Percentiles rank a stretch among this genome's conserved stretches.
Conservation (phyloP, 768 basidiomycete genomes). For the Panellus pusillus region DNA sequence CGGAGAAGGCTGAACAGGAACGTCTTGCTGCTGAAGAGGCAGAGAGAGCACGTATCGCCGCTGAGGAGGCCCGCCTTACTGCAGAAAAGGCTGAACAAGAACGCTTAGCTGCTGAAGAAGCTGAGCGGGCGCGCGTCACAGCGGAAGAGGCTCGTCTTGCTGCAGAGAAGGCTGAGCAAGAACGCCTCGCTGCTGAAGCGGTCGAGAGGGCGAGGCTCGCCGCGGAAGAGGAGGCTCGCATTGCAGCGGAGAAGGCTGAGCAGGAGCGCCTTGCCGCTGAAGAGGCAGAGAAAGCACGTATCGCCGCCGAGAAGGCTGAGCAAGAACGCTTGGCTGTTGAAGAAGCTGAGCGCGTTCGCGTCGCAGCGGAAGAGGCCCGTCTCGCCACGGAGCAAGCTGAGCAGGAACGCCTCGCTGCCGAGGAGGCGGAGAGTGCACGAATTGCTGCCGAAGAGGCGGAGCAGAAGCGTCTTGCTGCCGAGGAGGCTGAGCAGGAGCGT, state of each 20-base stretch:
- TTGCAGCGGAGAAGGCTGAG: background rate
- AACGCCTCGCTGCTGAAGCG: background rate
- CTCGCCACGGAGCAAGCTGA: background rate
- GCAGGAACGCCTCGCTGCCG: background rate
- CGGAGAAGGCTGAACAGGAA: background rate
- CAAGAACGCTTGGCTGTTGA: background rate
- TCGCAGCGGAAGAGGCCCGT: too few relatives aligned
- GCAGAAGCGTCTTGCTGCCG: background rate
- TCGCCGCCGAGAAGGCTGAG: background rate
- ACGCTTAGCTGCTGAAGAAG: background rate
- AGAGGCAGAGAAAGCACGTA: slow-evolving; percentile 1
- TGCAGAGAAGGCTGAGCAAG: background rate
- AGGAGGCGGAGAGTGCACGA: background rate
- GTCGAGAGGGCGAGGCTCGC: too few relatives aligned
- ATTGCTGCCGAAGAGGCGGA: slow-evolving; percentile 6
- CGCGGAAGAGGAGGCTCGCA: too few relatives aligned
- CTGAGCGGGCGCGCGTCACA: background rate
- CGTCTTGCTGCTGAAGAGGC: slow-evolving; percentile 9
- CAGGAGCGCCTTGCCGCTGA: slow-evolving; percentile 5
- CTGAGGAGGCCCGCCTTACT: too few relatives aligned
- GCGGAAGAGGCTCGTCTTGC: background rate
- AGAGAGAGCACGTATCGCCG: background rate
- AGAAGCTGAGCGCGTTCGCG: too few relatives aligned
- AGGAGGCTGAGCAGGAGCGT: background rate
- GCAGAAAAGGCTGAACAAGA: too few relatives aligned